Conservation (phyloP, 2,329 filamentous ascomycete genomes). For the Tricladium varicosporioides region DNA sequence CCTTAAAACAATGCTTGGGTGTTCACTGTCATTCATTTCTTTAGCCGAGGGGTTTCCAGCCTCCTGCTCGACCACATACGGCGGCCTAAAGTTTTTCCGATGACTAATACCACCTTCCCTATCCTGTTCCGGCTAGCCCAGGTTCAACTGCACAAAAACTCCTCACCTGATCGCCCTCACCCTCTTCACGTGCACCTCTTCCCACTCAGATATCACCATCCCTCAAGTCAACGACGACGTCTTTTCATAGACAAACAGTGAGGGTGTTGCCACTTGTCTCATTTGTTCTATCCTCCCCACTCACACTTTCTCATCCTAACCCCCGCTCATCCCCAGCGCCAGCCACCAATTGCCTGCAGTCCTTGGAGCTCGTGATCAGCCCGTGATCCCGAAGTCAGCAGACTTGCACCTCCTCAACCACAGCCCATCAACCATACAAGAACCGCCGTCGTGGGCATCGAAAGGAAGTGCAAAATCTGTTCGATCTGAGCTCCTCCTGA, state of each 20-base stretch:
- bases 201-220: slow-evolving; percentile 9
- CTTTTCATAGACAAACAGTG: slow-evolving; percentile 3
- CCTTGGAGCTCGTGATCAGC: slow-evolving; percentile 24
- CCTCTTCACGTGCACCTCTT: slow-evolving; percentile 5
- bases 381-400: slow-evolving; percentile 24
- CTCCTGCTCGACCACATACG: too few relatives aligned
- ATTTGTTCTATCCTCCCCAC: slow-evolving; percentile 1
- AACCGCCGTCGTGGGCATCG: slow-evolving; percentile 10
- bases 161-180: slow-evolving; percentile 3
- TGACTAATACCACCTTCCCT: neutral
- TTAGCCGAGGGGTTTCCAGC: too few relatives aligned
- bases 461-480: slow-evolving; percentile 1
- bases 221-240: neutral
- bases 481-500: slow-evolving; percentile 8
- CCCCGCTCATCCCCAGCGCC: neutral
- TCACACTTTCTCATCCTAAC: neutral
- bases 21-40: too few relatives aligned
- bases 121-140: neutral
- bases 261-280: slow-evolving; percentile 20
- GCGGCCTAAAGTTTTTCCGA: neutral
- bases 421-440: slow-evolving; percentile 17
- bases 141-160: neutral
- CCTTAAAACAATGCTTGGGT: too few relatives aligned
- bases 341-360: slow-evolving; percentile 13
- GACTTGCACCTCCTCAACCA: slow-evolving; percentile 12